Evolutionary conservation across 441 rosid species (phyloP), one percentile per base, ranked within the genome.

Genomic region (Syzygium syzygioides): DNA sequence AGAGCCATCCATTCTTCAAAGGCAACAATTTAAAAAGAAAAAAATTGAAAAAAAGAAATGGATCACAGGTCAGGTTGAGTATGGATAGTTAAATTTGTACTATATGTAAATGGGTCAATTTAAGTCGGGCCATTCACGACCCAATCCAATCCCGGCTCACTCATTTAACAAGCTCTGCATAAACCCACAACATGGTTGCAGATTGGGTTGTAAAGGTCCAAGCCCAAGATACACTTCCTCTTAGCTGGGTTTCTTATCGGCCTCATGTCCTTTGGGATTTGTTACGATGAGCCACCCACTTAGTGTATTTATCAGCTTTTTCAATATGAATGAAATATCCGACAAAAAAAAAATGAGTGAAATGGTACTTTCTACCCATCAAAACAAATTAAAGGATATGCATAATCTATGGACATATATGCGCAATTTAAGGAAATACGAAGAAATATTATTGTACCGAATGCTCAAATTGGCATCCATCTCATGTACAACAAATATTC

Each of bases 1-100:
- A 17, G 32, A 60, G 66, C 6, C 4, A 0, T 30, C 66, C 28
- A 60, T 60, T 28, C 0, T 60, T 60, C 32, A 28, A 60, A 13
- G 54, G 3, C 9, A 28, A 60, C 66, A 60, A 13, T 28, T 28
- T 28, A 28, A 0, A 1, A 60, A 60, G 2, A 28, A 60, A 28
- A 32, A 13, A 3, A 28, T 28, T 60, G 8, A 7, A 26, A 60
- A 60, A 30, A 12, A 28, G 28, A 60, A 5, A 28, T 60, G n/a
- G 32, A 60, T 14, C n/a, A 1, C 0, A 0, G 28, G 18, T n/a
- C 32, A 0, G 14, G 66, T 60, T 0, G 9, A 15, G 14, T 6
- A 28, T 60, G 66, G n/a, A 9, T 28, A 1, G 8, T 30, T 17
- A 60, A 60, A 60, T 60, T 60, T 60, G 0, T 8, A 60, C 14